phyloP scores from a whole-genome alignment of 495 filamentous ascomycete genomes.

The Aspergillus nanangensis region DNA sequence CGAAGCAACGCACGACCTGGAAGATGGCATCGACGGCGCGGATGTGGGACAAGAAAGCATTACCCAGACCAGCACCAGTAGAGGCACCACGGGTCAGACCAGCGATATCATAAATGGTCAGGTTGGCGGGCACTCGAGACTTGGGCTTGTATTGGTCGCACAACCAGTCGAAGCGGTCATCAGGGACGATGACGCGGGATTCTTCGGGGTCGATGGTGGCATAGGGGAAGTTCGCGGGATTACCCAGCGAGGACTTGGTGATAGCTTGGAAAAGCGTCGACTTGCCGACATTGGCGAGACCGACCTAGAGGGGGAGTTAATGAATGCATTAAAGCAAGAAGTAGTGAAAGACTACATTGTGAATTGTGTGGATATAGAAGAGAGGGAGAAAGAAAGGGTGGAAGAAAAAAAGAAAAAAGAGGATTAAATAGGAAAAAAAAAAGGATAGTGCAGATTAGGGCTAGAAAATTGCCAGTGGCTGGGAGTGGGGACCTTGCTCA shows the following conservation, averaged over 20 bases:
- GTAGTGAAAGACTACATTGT: background rate
- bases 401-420: conserved; percentile 22
- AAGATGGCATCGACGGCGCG: conserved; percentile 99
- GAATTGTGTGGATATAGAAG: conserved; percentile 7
- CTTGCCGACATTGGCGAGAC: conserved; percentile 98
- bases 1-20: conserved; percentile 98
- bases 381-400: conserved; percentile 8
- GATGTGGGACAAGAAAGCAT: conserved; percentile 97
- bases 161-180: conserved; percentile 94
- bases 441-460: conserved; percentile 3
- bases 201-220: conserved; percentile 99
- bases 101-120: conserved; percentile 99
- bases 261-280: conserved; percentile 99
- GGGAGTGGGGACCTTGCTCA: conserved; percentile 45
- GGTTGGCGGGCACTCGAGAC: conserved; percentile 89
- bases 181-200: conserved; percentile 94
- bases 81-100: conserved; percentile 95
- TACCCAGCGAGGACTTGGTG: conserved; percentile 95
- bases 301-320: conserved; percentile 59
- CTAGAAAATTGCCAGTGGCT: no score
- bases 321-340: background rate
- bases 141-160: conserved; percentile 95
- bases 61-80: conserved; percentile 95
- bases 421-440: conserved; percentile 12
- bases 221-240: conserved; percentile 99